Evolutionary conservation across 768 basidiomycete genomes (phyloP).

Genomic region (Russula olivacea): DNA sequence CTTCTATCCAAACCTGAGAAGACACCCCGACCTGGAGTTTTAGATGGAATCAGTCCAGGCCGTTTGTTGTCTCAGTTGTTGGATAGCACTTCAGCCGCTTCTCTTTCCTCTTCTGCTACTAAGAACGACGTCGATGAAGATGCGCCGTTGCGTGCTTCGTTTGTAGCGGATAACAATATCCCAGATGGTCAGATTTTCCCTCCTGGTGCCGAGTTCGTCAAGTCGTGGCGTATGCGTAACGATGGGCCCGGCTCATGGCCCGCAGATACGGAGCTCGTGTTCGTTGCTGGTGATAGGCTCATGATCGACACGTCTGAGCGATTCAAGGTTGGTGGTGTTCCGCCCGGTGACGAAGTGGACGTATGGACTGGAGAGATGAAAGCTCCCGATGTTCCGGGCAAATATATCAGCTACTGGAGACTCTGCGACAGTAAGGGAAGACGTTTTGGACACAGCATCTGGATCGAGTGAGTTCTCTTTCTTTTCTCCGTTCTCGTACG

Average conservation of each 20-base stretch:
- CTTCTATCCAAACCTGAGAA: constrained; percentile 21
- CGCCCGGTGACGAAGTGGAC: constrained; percentile 53
- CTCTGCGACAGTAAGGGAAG: constrained; percentile 52
- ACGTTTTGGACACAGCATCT: constrained; percentile 67
- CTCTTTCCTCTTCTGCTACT: constrained; percentile 7
- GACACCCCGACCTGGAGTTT: constrained; percentile 5
- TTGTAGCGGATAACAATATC: constrained; percentile 64
- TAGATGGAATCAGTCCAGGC: constrained; percentile 16
- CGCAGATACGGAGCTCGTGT: constrained; percentile 56
- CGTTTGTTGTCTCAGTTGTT: constrained; percentile 20
- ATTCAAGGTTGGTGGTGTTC: constrained; percentile 51
- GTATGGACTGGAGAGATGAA: constrained; percentile 72
- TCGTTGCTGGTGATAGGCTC: constrained; percentile 65
- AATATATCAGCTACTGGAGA: constrained; percentile 74
- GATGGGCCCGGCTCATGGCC: constrained; percentile 62
- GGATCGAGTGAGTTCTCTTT: constrained; percentile 61
- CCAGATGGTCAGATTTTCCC: constrained; percentile 72
- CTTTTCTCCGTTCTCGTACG: not conserved
- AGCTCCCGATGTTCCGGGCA: constrained; percentile 69
- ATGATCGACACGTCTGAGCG: constrained; percentile 33
- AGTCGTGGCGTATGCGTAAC: constrained; percentile 74
- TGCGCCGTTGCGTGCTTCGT: constrained; percentile 44
- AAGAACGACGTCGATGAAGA: constrained; percentile 9
- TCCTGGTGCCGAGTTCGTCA: constrained; percentile 80
- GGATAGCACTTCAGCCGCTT: constrained; percentile 13